Evolutionary conservation across 495 filamentous ascomycete species (phyloP), one percentile per base, ranked within the genome.

Genomic region (Neurospora sp.): DNA sequence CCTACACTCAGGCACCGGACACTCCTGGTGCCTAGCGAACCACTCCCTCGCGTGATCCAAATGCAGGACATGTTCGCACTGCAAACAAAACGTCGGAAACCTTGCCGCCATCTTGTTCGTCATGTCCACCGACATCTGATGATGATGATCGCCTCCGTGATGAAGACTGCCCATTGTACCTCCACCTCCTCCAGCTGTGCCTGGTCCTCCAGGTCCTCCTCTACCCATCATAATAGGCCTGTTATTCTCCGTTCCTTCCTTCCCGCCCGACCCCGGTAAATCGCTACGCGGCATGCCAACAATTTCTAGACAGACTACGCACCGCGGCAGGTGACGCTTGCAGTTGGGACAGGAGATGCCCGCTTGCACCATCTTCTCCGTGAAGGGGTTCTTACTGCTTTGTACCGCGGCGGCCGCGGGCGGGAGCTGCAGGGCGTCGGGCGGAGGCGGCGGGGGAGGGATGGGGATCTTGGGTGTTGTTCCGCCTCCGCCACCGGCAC

Each of bases 51-150:
- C 93, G 81, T 98, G 96, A 77, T 94, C 90, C 16, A 92, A 89
- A 81, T 99, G 96, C 78, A 92, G 90, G 14, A 93, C 93, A 84
- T 99, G 96, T 77, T 92, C 92, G 79, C 96, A 99, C 73, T 88
- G 88, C 46, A 94, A 88, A 77, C 96, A 99, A 78, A 97, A 97
- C 0, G 90, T 91, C 69, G 94, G 87, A 72, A 88, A 87, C 59
- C 84, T 77, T 44, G 84, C 84, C 75, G 85, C 84, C 69, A 83
- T 80, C 27, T 83, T 75, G 54, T 83, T 79, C 8, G 84, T 85
- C 41, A 85, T 83, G 40, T 89, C 88, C 11, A 83, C 83, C 16
- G 86, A 83, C 23, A 84, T 82, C 40, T 90, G 89, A 16, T 85
- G 85, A 42, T 86, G 85, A 77, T 87, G 85, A 23, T 31, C n/a